Conservation (phyloP, 768 basidiomycete species). For the Trametes cinnabarina region DNA sequence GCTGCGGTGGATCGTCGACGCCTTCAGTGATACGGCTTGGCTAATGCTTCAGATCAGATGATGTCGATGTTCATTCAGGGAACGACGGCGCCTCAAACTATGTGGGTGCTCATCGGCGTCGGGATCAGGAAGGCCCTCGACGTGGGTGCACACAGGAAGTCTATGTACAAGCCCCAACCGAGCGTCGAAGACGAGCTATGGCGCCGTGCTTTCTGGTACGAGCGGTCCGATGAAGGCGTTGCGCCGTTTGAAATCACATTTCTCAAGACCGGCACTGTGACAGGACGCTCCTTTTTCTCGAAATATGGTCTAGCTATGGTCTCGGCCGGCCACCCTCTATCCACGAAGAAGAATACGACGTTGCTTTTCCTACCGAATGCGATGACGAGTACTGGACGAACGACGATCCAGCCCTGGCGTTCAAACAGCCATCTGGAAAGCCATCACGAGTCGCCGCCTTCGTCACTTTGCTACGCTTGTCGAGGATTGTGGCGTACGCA, state of each 20-base stretch:
- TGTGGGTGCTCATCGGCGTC: constrained; percentile 51
- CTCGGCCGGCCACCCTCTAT: constrained; percentile 67
- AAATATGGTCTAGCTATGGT: constrained; percentile 40
- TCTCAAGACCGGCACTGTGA: not conserved
- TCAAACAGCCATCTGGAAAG: constrained; percentile 62
- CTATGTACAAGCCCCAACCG: constrained; percentile 30
- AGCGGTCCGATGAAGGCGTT: constrained; percentile 18
- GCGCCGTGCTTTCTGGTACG: constrained; percentile 53
- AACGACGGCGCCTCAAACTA: constrained; percentile 58
- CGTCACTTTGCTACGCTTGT: constrained; percentile 51
- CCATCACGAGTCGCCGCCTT: constrained; percentile 56
- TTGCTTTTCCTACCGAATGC: constrained; percentile 60
- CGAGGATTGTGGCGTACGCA: constrained; percentile 61
- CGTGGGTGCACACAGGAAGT: constrained; percentile 44
- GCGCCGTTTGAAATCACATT: too few relatives aligned
- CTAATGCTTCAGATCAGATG: constrained; percentile 36
- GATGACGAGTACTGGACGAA: constrained; percentile 70
- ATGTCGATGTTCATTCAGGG: constrained; percentile 53
- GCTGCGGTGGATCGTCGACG: not conserved
- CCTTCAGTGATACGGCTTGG: not conserved
- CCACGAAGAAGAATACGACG: constrained; percentile 72
- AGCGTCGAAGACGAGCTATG: constrained; percentile 57
- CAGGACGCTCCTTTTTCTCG: constrained; percentile 33
- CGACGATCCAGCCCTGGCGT: constrained; percentile 45
- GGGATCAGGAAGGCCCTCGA: constrained; percentile 42